Base-by-base conservation (phyloP, 495 filamentous ascomycete genomes). In the Aspergillus asperescens region DNA sequence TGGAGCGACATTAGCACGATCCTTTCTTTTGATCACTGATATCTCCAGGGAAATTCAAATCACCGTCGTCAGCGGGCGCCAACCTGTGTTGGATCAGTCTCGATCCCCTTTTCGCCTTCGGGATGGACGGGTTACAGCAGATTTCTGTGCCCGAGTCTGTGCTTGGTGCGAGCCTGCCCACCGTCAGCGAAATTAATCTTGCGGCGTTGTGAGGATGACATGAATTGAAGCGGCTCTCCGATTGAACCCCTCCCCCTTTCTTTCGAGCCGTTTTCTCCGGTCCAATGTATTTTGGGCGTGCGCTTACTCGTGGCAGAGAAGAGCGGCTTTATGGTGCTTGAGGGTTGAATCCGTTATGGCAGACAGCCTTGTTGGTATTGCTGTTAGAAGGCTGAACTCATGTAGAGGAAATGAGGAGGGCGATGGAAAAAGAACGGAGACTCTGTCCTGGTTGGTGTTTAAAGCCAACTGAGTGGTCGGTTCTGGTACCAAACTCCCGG, bases 1-100 rank as follows among this genome's bases (percentile, higher is more conserved):
- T 60, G 58, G 50, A 54, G 50, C 48, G 41, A 50, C 49, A 52
- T 57, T 51, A 48, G 49, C 28, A 47, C 20, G 20, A 52, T 57
- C 38, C 55, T 57, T 52, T 45, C 35, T 50, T 44, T 45, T 46
- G 43, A 38, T 43, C 55, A 34, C 19, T 28, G 39, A 31, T 45
- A 49, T 42, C 23, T 42, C 44, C 50, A 44, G 50, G 45, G 44
- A 45, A 34, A 38, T 53, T 39, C 34, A 29, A 12, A 42, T 48
- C 43, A 54, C 51, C 42, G 24, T 42, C 42, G 24, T 25, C 24
- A 31, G 28, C n/a, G 15, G 27, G 24, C 41, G 19, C 41, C 31
- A 47, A 35, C 42, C 15, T 27, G 16, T 40, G 23, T 29, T 42
- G 34, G 31, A 31, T 47, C 50, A 35, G 38, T 34, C 28, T 28